Conservation (phyloP, 257 asterid genomes). For the Linderniella brevidens region DNA sequence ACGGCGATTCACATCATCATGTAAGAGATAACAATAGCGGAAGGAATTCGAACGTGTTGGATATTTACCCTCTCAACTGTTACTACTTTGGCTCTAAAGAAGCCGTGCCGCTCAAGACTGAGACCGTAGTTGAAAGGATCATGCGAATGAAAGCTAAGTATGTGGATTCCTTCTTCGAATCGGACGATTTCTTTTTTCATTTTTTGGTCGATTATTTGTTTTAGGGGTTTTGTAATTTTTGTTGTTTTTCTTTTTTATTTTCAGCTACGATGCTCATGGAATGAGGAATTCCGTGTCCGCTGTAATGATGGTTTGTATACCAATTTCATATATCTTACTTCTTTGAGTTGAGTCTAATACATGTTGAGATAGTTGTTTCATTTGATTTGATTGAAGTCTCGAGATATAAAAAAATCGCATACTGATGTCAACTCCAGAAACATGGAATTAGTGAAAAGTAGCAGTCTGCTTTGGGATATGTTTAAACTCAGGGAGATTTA, state of each 20-base stretch:
- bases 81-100: conserved; percentile 76
- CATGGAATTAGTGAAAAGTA: too few species aligned
- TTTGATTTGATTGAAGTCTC: too few species aligned
- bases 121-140: conserved; percentile 47
- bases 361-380: too few species aligned
- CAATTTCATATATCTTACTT: neutral
- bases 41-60: conserved; percentile 16
- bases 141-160: conserved; percentile 68
- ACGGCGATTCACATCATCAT: conserved; percentile 13
- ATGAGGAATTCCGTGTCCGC: conserved; percentile 74
- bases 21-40: neutral
- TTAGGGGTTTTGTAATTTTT: neutral
- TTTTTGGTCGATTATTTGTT: neutral
- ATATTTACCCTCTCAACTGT: conserved; percentile 58
- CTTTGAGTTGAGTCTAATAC: neutral
- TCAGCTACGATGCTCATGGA: conserved; percentile 68
- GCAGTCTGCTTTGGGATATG: too few species aligned
- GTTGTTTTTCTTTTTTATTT: conserved; percentile 3
- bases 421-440: too few species aligned
- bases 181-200: neutral
- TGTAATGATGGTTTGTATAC: conserved; percentile 52
- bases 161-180: neutral
- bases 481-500: too few species aligned
- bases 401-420: too few species aligned
- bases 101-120: conserved; percentile 28